phyloP scores from a whole-genome alignment of 225 moss, liverwort and hornwort genomes.

The Rhytidiadelphus loreus region DNA sequence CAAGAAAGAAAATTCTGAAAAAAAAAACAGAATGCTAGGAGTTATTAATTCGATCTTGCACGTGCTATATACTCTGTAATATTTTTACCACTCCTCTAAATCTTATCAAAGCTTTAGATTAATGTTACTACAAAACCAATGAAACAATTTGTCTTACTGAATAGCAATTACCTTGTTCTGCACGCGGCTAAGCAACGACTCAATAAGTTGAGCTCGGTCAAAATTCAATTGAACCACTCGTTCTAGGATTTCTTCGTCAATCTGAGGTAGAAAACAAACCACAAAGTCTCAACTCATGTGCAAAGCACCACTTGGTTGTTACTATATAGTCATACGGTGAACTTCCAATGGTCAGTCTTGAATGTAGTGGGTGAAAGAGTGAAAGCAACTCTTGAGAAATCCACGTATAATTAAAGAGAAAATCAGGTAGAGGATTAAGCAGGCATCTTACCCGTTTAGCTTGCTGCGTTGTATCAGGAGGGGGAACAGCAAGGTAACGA shows the following conservation, averaged over 20 bases:
- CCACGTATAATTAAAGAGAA: neutral
- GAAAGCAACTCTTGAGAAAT: neutral
- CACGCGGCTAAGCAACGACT: constrained; percentile 30
- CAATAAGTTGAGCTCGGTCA: constrained; percentile 37
- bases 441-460: constrained; percentile 39
- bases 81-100: neutral
- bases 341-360: neutral
- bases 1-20: neutral
- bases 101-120: neutral
- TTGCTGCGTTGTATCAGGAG: constrained; percentile 54
- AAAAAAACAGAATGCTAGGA: neutral
- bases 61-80: neutral
- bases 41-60: neutral
- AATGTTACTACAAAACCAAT: neutral
- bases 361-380: neutral
- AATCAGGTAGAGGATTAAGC: neutral
- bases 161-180: constrained; percentile 31
- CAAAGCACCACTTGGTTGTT: neutral
- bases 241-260: constrained; percentile 40
- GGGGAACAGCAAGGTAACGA: constrained; percentile 56
- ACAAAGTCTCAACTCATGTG: neutral
- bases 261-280: constrained; percentile 11
- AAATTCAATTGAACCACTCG: constrained; percentile 28
- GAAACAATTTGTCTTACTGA: neutral
- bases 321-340: neutral